These are phyloP conservation scores for Pythium grandisporangium DNA, from an alignment of 352 stramenopile species.

Conservation along the genomic window DNA sequence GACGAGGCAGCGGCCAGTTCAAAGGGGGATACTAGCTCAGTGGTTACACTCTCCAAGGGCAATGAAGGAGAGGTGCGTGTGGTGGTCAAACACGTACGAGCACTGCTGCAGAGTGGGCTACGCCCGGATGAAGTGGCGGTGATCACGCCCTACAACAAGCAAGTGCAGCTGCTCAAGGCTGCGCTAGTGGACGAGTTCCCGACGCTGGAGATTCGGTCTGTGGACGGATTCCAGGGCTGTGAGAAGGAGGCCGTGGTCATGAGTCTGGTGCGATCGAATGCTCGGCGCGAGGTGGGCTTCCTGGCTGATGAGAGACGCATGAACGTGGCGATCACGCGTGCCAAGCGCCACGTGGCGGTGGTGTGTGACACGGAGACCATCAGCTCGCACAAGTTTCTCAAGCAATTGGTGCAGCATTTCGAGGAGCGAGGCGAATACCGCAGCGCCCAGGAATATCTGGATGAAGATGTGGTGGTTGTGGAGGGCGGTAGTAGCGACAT, in stretches of 20 bases:
- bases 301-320: constrained; percentile 93
- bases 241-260: constrained; percentile 98
- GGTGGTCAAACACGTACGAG: constrained; percentile 76
- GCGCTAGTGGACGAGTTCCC: constrained; percentile 68
- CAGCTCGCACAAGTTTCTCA: constrained; percentile 86
- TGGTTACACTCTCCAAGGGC: constrained; percentile 53
- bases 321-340: constrained; percentile 97
- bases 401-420: constrained; percentile 86
- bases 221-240: constrained; percentile 97
- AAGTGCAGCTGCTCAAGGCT: constrained; percentile 89
- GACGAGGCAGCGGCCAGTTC: constrained; percentile 25
- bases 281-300: constrained; percentile 89
- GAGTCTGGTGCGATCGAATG: constrained; percentile 94
- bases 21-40: constrained; percentile 4
- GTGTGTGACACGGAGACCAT: constrained; percentile 95
- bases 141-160: constrained; percentile 98
- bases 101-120: constrained; percentile 81
- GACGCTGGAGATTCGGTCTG: constrained; percentile 84
- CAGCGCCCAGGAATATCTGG: constrained; percentile 76
- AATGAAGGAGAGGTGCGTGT: constrained; percentile 75
- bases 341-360: constrained; percentile 92
- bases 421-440: constrained; percentile 90
- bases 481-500: too few species aligned
- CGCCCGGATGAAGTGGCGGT: constrained; percentile 90
- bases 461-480: constrained; percentile 45